These are phyloP conservation scores for Eimeria nieschulzi DNA, from an alignment of 169 alveolate species.

Conservation along the genomic window DNA sequence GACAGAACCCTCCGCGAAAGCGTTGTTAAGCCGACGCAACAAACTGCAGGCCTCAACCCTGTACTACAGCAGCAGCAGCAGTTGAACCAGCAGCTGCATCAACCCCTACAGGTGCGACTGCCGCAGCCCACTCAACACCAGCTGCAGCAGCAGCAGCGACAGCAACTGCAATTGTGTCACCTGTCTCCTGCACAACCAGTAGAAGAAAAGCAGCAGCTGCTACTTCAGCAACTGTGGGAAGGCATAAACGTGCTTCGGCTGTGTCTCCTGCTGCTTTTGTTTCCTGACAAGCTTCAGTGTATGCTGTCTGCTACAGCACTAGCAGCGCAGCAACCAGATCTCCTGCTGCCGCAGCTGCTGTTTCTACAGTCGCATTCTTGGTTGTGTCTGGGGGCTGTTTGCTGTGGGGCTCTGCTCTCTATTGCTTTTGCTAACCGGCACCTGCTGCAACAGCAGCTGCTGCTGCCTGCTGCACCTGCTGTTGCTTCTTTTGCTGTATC, in stretches of 20 bases:
- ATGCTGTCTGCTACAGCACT: conserved; percentile 19
- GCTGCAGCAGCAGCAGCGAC: no score
- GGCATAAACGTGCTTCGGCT: neutral
- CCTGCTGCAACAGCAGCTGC: conserved; percentile 22
- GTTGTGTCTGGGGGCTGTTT: neutral
- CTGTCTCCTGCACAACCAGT: neutral
- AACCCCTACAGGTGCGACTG: no score
- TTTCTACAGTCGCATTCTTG: neutral
- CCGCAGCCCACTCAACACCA: no score
- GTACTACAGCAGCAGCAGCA: no score
- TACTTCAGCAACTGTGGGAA: neutral
- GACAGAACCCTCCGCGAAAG: no score
- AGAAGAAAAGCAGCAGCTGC: conserved; percentile 3
- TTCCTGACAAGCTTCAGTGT: conserved; percentile 12
- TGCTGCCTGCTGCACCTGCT: neutral
- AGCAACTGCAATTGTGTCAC: conserved; percentile 1
- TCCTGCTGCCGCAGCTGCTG: conserved; percentile 46
- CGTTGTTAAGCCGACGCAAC: no score
- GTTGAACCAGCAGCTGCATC: no score
- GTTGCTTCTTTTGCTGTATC: neutral
- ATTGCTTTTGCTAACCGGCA: neutral
- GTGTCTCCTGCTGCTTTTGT: conserved; percentile 39
- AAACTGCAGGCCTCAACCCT: no score
- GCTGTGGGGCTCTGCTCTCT: neutral
- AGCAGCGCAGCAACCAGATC: neutral